These are phyloP conservation scores for Waltiozyma solani DNA, from an alignment of 1,139 yeast genomes.

Conservation along the genomic window DNA sequence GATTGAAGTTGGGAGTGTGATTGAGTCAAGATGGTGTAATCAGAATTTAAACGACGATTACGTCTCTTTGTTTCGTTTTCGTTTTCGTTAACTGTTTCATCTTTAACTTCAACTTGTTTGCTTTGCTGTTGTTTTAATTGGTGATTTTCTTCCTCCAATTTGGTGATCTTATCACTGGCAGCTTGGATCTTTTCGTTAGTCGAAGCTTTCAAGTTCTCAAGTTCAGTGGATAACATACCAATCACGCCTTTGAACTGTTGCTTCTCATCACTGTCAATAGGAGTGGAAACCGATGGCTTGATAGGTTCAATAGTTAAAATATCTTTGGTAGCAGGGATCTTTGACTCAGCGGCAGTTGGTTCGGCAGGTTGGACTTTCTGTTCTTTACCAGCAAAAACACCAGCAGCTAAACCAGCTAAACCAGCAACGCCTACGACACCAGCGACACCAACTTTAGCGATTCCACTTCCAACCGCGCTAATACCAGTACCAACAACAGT, in stretches of 20 bases:
- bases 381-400: slow-evolving; percentile 2
- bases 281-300: neutral
- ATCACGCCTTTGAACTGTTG: slow-evolving; percentile 20
- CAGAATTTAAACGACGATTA: slow-evolving; percentile 34
- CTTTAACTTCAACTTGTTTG: neutral
- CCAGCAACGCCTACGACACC: neutral
- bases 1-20: slow-evolving; percentile 35
- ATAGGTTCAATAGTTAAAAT: slow-evolving; percentile 2
- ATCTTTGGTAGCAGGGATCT: neutral
- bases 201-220: slow-evolving; percentile 33
- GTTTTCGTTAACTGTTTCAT: slow-evolving; percentile 5
- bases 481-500: neutral
- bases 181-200: slow-evolving; percentile 41
- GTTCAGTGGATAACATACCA: slow-evolving; percentile 36
- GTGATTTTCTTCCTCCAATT: slow-evolving; percentile 36
- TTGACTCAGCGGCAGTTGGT: too few species aligned
- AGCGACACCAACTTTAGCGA: too few species aligned
- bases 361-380: too few species aligned
- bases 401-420: slow-evolving; percentile 6
- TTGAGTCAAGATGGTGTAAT: slow-evolving; percentile 33
- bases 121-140: slow-evolving; percentile 17
- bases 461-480: too few species aligned
- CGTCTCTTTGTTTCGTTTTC: slow-evolving; percentile 14
- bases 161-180: slow-evolving; percentile 40
- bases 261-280: slow-evolving; percentile 7